These are phyloP conservation scores for Chondrostereum purpureum DNA, from an alignment of 1,284 basidiomycete genomes.

Conservation along the genomic window DNA sequence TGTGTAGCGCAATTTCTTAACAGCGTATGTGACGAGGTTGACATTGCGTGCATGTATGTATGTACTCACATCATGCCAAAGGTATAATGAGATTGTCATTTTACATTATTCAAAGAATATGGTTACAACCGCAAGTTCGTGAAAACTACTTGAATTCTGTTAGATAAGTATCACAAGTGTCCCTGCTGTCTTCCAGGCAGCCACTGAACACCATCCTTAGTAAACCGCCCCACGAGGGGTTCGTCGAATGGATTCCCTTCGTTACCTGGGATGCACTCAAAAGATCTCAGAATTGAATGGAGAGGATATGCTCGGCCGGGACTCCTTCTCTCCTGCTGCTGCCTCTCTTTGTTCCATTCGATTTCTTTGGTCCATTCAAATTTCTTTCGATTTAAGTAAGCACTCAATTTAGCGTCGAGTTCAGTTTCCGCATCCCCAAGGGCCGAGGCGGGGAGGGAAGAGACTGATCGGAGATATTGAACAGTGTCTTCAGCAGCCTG, in stretches of 20 bases:
- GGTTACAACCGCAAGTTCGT: too few relatives aligned
- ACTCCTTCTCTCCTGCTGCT: neutral
- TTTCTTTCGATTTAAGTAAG: neutral
- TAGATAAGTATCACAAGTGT: too few relatives aligned
- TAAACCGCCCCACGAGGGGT: neutral
- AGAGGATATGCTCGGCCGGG: neutral
- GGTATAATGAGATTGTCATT: too few relatives aligned
- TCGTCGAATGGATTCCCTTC: neutral
- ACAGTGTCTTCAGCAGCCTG: neutral
- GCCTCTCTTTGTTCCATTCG: neutral
- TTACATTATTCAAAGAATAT: too few relatives aligned
- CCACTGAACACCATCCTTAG: neutral
- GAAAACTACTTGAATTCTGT: too few relatives aligned
- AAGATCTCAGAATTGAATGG: neutral
- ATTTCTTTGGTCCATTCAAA: neutral
- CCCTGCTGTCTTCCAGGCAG: too few relatives aligned
- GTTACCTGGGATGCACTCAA: neutral
- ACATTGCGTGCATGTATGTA: too few relatives aligned
- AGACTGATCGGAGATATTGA: neutral
- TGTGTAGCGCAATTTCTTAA: too few relatives aligned
- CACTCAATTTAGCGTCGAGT: neutral
- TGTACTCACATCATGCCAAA: too few relatives aligned
- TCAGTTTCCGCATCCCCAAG: neutral
- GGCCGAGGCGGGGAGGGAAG: neutral
- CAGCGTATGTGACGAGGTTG: too few relatives aligned